Percentiles rank a stretch among this genome's conserved stretches.
Conservation (phyloP, 352 stramenopile genomes). For the Thraustotheca clavata region DNA sequence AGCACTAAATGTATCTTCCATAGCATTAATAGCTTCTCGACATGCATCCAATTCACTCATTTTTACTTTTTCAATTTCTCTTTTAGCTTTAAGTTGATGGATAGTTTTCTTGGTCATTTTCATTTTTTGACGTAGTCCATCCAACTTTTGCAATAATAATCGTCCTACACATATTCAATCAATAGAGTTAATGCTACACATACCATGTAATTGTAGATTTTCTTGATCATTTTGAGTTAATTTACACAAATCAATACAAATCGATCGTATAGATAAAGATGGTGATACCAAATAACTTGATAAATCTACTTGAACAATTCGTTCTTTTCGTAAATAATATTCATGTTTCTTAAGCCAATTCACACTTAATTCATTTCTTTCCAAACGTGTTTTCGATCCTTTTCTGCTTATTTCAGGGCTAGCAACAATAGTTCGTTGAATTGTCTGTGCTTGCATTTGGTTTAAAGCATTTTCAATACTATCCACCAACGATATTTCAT, state of each 20-base stretch:
- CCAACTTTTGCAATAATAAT: not conserved
- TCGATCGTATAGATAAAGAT: conserved; percentile 20
- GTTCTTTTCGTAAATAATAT: conserved; percentile 21
- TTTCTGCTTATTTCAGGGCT: too few relatives aligned
- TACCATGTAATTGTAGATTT: conserved; percentile 39
- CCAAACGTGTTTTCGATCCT: not conserved
- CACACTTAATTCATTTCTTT: not conserved
- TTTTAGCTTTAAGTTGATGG: not conserved
- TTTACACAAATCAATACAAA: not conserved
- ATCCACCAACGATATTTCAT: not conserved
- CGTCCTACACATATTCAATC: not conserved
- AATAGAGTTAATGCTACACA: conserved; percentile 16
- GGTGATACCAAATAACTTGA: not conserved
- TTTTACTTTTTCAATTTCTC: not conserved
- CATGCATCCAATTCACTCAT: conserved; percentile 7
- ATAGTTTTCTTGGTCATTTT: not conserved
- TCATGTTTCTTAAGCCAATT: conserved; percentile 13
- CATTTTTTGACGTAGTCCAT: not conserved
- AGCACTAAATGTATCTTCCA: conserved; percentile 2
- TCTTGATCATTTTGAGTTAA: conserved; percentile 3
- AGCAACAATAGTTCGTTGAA: conserved; percentile 8
- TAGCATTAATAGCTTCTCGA: conserved; percentile 9
- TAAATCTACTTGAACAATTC: conserved; percentile 17
- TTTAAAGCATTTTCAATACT: not conserved
- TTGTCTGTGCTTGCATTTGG: not conserved